A percentile compares a stretch with the other conserved stretches of the same genome.
Conservation (phyloP, 345 rosid genomes). For the Brassica juncea region DNA sequence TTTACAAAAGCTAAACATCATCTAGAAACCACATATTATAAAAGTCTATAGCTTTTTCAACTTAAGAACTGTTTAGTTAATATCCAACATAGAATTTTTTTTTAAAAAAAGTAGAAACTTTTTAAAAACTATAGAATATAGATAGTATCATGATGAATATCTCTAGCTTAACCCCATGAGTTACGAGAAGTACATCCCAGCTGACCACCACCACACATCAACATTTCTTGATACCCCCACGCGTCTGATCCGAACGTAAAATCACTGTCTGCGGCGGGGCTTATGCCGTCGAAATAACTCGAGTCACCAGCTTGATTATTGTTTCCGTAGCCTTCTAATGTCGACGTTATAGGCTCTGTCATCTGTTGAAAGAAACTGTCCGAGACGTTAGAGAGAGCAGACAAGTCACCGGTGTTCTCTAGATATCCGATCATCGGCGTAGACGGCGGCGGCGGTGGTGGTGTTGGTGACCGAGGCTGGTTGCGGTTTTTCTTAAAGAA, state of each 20-base stretch:
- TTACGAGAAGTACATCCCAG: conserved; percentile 23
- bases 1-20: not conserved
- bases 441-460: not conserved
- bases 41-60: not conserved
- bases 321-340: not conserved
- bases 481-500: conserved; percentile 43
- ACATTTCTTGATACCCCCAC: conserved; percentile 33
- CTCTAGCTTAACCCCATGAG: conserved; percentile 23
- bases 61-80: not conserved
- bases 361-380: not conserved
- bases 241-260: conserved; percentile 18
- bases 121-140: not conserved
- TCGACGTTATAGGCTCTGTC: not conserved
- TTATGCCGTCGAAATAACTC: not conserved
- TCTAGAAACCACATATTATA: not conserved
- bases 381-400: conserved; percentile 9
- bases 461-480: not conserved
- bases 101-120: not conserved
- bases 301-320: not conserved
- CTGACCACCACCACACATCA: conserved; percentile 33
- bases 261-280: not conserved
- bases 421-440: not conserved
- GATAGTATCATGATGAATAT: not conserved
- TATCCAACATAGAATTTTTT: too few species aligned
- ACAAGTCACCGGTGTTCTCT: conserved; percentile 10